Percentiles rank a stretch among this genome's conserved stretches.
Conservation (phyloP, 2,329 filamentous ascomycete genomes). For the Coleophoma crateriformis region DNA sequence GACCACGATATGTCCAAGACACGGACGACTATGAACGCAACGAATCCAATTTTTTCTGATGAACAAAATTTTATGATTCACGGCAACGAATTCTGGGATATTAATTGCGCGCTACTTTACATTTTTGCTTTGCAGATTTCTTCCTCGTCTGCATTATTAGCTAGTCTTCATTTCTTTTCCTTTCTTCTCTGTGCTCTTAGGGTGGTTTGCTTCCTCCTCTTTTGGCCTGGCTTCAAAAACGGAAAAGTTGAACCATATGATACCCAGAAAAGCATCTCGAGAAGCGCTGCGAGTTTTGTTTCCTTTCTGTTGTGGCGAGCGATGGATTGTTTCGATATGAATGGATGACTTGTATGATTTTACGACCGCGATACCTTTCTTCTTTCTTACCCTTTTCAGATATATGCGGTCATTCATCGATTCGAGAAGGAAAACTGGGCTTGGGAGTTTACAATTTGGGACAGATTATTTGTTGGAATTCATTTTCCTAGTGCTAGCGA, state of each 20-base stretch:
- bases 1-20: conserved; percentile 7
- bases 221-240: background rate
- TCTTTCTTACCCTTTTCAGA: background rate
- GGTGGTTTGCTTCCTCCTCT: background rate
- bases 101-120: conserved; percentile 2
- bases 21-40: no score
- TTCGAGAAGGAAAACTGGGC: background rate
- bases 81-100: no score
- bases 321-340: conserved; percentile 22
- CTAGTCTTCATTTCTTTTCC: background rate
- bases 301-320: conserved; percentile 1
- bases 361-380: conserved; percentile 21
- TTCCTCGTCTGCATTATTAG: conserved; percentile 2
- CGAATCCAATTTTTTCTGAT: no score
- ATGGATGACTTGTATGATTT: conserved; percentile 15
- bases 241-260: background rate
- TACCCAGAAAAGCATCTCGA: conserved; percentile 6
- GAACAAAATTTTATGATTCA: no score
- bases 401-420: no score
- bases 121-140: conserved; percentile 11
- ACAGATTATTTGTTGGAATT: conserved; percentile 14
- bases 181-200: background rate
- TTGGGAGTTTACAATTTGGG: conserved; percentile 2
- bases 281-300: conserved; percentile 15
- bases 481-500: conserved; percentile 16